Base-by-base conservation (phyloP, 306 rosid genomes). In the Boehmeria nivea region DNA sequence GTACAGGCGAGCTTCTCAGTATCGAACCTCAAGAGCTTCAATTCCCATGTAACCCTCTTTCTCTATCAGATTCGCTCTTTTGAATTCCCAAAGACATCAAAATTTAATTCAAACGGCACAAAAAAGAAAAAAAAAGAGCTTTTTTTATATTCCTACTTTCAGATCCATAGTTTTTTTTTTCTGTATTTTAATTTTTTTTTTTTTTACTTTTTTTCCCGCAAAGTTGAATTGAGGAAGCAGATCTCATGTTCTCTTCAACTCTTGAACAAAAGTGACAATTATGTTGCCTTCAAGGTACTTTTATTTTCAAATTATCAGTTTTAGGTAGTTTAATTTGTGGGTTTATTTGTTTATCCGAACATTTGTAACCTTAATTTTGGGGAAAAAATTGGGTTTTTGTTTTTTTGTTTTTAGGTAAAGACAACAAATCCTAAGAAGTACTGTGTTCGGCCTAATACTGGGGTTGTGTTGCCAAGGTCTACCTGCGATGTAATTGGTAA, bases 381-480 rank as follows among this genome's bases (percentile, higher is more conserved):
- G 69, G 11, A 23, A 16, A 38, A 14, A 64, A 67, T 72, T 51
- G 56, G 77, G 48, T n/a, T n/a, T n/a, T n/a, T n/a, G 64, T 42
- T 57, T 73, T 18, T 61, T n/a, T 11, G 60, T 49, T 60, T 73
- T 18, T 56, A 88, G 96, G 96, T 88, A 34, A 88, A 88, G 77
- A 85, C 96, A 5, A 88, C 96, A 61, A 88, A 88, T 72, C 96
- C 96, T 2, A 88, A 83, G 78, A 88, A 88, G 77, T 88, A 88
- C 44, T 88, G 96, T 78, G 96, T 88, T 70, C 82, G 94, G 80
- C 96, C 96, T 64, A 88, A 88, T 77, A 85, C 90, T 63, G 96
- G 96, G 60, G 66, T 88, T 73, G 94, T 88, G 57, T 47, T 74
- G 72, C 96, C 96, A 43, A 76, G 86, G 84, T 76, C 96, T 63